A percentile compares a stretch with the other conserved stretches of the same genome.
Evolutionary conservation across 371 early-diverging fungal species (phyloP).

Genomic region (Lichtheimia hyalospora): DNA sequence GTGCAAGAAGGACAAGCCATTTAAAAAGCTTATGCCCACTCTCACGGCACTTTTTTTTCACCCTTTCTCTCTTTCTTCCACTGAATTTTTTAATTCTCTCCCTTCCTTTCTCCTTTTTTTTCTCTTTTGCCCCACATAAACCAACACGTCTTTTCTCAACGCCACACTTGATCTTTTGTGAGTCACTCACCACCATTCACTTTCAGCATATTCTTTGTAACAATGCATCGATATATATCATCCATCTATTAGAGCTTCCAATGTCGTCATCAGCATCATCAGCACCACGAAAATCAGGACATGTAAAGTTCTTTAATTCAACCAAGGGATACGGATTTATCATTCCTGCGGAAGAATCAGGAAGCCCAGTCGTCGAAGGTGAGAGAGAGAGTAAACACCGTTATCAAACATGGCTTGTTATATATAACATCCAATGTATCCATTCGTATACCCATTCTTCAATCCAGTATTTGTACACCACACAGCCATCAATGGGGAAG

Average conservation of each 20-base stretch:
- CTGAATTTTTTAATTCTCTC: not conserved
- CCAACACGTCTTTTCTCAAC: not conserved
- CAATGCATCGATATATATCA: not conserved
- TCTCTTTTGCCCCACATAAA: not conserved
- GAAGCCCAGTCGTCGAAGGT: constrained; percentile 63
- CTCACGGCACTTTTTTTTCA: constrained; percentile 5
- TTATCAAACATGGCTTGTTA: not conserved
- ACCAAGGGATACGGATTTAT: constrained; percentile 91
- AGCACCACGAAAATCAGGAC: constrained; percentile 58
- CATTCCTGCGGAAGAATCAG: constrained; percentile 63
- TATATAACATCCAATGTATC: not conserved
- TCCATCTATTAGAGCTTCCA: not conserved
- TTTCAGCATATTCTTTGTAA: too few species aligned
- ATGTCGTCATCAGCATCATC: not conserved
- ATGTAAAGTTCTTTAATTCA: constrained; percentile 86
- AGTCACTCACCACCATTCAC: not conserved
- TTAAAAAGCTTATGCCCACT: not conserved
- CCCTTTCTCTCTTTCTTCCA: not conserved
- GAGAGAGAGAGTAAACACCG: not conserved
- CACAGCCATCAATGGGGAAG: constrained; percentile 81
- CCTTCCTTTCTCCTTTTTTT: not conserved
- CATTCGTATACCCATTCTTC: not conserved
- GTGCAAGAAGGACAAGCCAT: not conserved
- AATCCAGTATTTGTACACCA: constrained; percentile 85
- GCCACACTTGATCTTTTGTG: not conserved